These are phyloP conservation scores for Cutaneotrichosporon sp. DNA, from an alignment of 1,284 basidiomycete genomes.

Conservation along the genomic window DNA sequence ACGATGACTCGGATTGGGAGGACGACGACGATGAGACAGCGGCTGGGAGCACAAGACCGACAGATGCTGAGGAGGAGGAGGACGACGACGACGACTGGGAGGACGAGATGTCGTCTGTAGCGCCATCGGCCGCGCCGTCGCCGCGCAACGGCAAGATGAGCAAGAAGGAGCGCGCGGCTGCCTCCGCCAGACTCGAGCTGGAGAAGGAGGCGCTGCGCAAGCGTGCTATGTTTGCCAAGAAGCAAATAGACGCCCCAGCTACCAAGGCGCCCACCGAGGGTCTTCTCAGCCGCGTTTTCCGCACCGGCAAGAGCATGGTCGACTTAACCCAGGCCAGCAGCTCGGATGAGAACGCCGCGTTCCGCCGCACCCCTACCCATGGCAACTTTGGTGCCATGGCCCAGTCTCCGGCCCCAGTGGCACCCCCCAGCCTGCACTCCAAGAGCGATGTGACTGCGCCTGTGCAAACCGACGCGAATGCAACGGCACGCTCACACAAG, in stretches of 20 bases:
- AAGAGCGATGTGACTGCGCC: slow-evolving; percentile 50
- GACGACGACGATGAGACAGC: slow-evolving; percentile 56
- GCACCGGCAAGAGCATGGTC: slow-evolving; percentile 48
- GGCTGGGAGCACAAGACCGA: slow-evolving; percentile 74
- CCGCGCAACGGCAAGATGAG: slow-evolving; percentile 28
- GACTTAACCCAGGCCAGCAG: slow-evolving; percentile 30
- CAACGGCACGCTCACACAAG: slow-evolving; percentile 28
- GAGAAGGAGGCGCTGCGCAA: slow-evolving; percentile 44
- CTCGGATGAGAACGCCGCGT: slow-evolving; percentile 10
- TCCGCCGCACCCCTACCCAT: slow-evolving; percentile 41
- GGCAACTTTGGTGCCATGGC: slow-evolving; percentile 32
- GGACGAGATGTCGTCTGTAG: slow-evolving; percentile 7
- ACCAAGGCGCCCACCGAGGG: slow-evolving; percentile 25
- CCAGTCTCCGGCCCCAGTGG: slow-evolving; percentile 27
- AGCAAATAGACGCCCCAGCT: slow-evolving; percentile 38
- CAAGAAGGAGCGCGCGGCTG: slow-evolving; percentile 40
- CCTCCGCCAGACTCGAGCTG: slow-evolving; percentile 31
- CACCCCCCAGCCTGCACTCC: slow-evolving; percentile 35
- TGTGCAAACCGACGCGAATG: slow-evolving; percentile 46
- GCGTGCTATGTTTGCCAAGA: slow-evolving; percentile 51
- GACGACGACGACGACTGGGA: slow-evolving; percentile 70
- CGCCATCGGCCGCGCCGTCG: slow-evolving; percentile 27
- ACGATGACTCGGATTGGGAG: slow-evolving; percentile 18
- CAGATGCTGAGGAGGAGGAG: slow-evolving; percentile 63
- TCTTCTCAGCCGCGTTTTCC: slow-evolving; percentile 42